A percentile compares a stretch with the other conserved stretches of the same genome.
Conservation (phyloP, 441 rosid genomes). For the Jatropha multifida region DNA sequence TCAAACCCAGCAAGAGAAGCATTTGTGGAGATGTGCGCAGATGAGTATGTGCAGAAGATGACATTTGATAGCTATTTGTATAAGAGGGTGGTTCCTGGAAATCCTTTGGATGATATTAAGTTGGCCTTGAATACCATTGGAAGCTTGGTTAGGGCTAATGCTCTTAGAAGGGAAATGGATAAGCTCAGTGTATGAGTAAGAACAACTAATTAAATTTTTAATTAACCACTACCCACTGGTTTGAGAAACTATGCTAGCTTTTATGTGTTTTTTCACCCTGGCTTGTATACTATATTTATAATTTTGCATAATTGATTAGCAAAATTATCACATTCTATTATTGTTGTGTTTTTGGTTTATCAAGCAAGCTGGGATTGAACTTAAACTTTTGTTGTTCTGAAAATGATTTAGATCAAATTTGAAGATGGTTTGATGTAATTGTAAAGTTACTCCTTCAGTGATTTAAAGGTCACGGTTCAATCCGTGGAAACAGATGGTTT, state of each 20-base stretch:
- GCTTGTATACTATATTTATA: background rate
- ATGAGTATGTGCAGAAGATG: conserved; percentile 96
- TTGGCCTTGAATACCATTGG: conserved; percentile 89
- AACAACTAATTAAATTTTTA: background rate
- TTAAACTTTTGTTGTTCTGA: too few species aligned
- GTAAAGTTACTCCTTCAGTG: too few species aligned
- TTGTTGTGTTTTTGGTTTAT: background rate
- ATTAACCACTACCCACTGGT: too few species aligned
- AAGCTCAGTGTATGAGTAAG: conserved; percentile 52
- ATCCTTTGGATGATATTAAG: conserved; percentile 81
- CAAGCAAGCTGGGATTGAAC: too few species aligned
- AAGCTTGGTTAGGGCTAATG: conserved; percentile 93
- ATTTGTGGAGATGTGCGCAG: conserved; percentile 86
- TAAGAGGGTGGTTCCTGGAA: conserved; percentile 81
- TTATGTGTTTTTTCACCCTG: background rate
- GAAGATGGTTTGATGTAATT: too few species aligned
- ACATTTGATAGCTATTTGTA: conserved; percentile 89
- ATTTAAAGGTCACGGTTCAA: too few species aligned
- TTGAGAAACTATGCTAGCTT: background rate
- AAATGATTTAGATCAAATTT: too few species aligned
- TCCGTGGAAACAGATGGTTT: too few species aligned
- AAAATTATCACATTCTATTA: background rate
- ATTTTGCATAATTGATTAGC: background rate
- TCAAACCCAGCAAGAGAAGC: conserved; percentile 93
- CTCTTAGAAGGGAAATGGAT: conserved; percentile 85